Evolutionary conservation across 495 filamentous ascomycete species (phyloP).

Genomic region (Penicillium alfredii): DNA sequence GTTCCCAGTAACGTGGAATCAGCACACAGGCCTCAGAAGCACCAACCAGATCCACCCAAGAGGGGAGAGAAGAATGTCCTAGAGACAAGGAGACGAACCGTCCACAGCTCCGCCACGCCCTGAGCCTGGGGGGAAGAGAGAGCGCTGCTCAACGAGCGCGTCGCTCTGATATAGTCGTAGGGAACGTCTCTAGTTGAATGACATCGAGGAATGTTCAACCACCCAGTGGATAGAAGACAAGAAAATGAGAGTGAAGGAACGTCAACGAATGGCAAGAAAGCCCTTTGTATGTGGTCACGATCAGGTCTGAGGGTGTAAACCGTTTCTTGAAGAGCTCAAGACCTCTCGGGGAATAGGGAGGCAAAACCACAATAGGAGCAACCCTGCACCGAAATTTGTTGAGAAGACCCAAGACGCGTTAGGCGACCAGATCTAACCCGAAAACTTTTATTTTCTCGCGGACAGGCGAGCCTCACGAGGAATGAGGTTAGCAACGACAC

Average conservation of each 20-base stretch:
- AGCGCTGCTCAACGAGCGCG: conserved; percentile 41
- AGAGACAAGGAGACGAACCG: conserved; percentile 32
- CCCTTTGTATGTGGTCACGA: conserved; percentile 3
- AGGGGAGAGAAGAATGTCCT: not conserved
- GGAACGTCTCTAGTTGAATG: conserved; percentile 39
- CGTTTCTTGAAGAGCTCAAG: too few species aligned
- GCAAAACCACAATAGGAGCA: conserved; percentile 2
- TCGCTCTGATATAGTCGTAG: conserved; percentile 32
- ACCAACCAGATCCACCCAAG: too few species aligned
- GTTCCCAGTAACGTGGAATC: too few species aligned
- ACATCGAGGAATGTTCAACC: conserved; percentile 33
- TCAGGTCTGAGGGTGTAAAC: too few species aligned
- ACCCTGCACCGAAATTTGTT: conserved; percentile 5
- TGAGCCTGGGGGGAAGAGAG: conserved; percentile 35
- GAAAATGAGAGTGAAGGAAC: conserved; percentile 26
- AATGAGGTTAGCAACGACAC: conserved; percentile 42
- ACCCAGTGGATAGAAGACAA: conserved; percentile 14
- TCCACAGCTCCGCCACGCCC: conserved; percentile 42
- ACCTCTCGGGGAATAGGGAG: too few species aligned
- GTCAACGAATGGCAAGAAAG: conserved; percentile 5
- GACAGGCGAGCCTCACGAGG: conserved; percentile 23
- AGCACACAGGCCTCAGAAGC: conserved; percentile 9
- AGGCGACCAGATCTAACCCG: conserved; percentile 5
- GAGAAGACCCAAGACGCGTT: conserved; percentile 1
- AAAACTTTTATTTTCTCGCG: conserved; percentile 23